These are phyloP conservation scores for Solanum hybrid DNA, from an alignment of 305 asterid genomes.

Conservation along the genomic window DNA sequence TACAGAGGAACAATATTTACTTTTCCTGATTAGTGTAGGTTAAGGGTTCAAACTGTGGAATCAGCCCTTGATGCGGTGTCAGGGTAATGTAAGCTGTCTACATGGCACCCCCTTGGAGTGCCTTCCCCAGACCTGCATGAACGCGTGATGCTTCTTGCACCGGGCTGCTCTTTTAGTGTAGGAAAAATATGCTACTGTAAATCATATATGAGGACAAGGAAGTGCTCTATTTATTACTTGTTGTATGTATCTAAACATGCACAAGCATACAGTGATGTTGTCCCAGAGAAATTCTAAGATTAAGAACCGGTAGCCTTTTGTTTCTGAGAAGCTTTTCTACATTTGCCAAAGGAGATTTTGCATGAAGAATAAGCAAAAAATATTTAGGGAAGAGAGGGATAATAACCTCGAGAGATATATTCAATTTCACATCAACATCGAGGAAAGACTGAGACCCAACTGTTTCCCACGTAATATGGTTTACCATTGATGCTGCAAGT, in stretches of 20 bases:
- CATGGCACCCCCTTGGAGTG: background rate
- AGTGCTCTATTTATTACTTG: background rate
- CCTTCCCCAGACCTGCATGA: background rate
- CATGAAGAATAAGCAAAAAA: background rate
- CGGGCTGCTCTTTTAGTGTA: background rate
- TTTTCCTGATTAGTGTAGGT: background rate
- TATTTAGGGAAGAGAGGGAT: background rate
- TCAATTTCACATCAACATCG: constrained; percentile 57
- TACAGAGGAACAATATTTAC: background rate
- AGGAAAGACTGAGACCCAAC: constrained; percentile 37
- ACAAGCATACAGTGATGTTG: background rate
- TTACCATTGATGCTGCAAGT: constrained; percentile 72
- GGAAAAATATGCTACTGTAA: background rate
- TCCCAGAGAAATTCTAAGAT: background rate
- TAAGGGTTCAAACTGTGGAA: background rate
- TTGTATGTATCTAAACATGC: background rate
- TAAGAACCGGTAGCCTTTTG: background rate
- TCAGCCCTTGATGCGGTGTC: background rate
- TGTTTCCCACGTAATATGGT: constrained; percentile 63
- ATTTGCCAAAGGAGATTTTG: background rate
- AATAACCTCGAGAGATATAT: constrained; percentile 61
- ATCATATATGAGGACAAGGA: background rate
- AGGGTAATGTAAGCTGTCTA: background rate
- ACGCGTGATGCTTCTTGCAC: background rate
- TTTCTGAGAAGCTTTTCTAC: background rate